phyloP scores from a whole-genome alignment of 2,329 filamentous ascomycete genomes.

The Cladosporium sp. region DNA sequence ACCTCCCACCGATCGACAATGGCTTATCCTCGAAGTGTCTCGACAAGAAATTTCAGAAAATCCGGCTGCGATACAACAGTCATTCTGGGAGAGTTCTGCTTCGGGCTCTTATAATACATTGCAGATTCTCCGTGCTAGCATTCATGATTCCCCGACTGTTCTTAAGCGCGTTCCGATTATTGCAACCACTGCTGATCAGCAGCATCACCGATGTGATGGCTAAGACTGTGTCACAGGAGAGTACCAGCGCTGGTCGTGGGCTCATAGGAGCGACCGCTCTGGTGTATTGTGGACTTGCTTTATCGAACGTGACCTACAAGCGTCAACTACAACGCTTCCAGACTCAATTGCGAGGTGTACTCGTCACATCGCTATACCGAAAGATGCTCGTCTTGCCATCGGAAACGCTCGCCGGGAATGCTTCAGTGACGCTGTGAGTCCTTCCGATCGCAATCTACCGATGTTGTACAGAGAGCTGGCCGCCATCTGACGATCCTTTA shows the following conservation, averaged over 20 bases:
- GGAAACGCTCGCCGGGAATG: constrained; percentile 11
- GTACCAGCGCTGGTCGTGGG: not conserved
- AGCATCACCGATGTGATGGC: not conserved
- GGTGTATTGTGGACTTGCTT: constrained; percentile 18
- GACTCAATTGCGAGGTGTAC: constrained; percentile 15
- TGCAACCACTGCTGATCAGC: not conserved
- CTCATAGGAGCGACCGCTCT: constrained; percentile 10
- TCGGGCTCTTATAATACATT: not conserved
- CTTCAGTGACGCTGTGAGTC: constrained; percentile 14
- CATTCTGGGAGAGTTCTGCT: not conserved
- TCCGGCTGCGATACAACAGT: not conserved
- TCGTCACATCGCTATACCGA: constrained; percentile 15
- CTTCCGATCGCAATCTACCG: not conserved
- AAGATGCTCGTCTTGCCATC: constrained; percentile 13
- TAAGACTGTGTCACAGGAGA: not conserved
- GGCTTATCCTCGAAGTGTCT: constrained; percentile 15
- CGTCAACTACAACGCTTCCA: constrained; percentile 17
- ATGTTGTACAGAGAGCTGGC: not conserved
- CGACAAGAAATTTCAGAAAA: not conserved
- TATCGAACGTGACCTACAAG: constrained; percentile 17
- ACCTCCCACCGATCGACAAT: constrained; percentile 20
- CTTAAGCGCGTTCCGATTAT: not conserved
- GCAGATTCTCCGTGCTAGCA: not conserved
- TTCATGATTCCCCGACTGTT: not conserved
- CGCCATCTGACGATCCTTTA: not conserved